Evolutionary conservation across 805 yeast species (phyloP).

Genomic region (Yueomyces sp.): DNA sequence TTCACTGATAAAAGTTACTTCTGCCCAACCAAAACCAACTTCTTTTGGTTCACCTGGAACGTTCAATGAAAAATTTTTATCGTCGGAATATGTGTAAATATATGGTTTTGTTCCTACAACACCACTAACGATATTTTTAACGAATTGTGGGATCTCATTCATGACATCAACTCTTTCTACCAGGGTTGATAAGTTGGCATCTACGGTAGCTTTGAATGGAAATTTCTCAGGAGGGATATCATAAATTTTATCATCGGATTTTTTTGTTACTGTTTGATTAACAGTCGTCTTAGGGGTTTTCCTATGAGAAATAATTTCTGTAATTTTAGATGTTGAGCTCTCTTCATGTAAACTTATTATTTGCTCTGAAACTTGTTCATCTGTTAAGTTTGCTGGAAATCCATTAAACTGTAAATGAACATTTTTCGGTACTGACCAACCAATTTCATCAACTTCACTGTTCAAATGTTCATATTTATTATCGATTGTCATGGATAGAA

Average conservation of each 20-base stretch:
- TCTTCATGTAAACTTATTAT: not conserved
- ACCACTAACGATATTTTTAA: conserved; percentile 84
- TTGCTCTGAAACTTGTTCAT: conserved; percentile 27
- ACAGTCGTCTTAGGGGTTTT: not conserved
- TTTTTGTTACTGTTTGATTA: not conserved
- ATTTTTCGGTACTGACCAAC: conserved; percentile 77
- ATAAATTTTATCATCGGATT: not conserved
- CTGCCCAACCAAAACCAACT: conserved; percentile 22
- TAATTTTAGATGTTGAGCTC: not conserved
- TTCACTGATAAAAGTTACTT: conserved; percentile 24
- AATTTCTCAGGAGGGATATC: conserved; percentile 15
- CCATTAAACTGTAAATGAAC: conserved; percentile 50
- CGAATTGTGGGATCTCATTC: conserved; percentile 92
- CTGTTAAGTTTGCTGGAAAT: conserved; percentile 30
- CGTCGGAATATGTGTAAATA: conserved; percentile 81
- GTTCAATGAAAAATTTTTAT: conserved; percentile 17
- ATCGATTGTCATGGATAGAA: conserved; percentile 51
- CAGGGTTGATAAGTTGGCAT: conserved; percentile 46
- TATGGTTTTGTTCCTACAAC: conserved; percentile 95
- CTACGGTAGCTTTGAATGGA: conserved; percentile 34
- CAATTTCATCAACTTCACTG: conserved; percentile 56
- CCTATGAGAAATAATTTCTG: not conserved
- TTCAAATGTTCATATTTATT: conserved; percentile 51
- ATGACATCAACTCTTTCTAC: conserved; percentile 93
- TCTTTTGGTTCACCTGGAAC: conserved; percentile 9